Base-by-base conservation (phyloP, 2,329 filamentous ascomycete genomes). In the Lecanicillium sp. region DNA sequence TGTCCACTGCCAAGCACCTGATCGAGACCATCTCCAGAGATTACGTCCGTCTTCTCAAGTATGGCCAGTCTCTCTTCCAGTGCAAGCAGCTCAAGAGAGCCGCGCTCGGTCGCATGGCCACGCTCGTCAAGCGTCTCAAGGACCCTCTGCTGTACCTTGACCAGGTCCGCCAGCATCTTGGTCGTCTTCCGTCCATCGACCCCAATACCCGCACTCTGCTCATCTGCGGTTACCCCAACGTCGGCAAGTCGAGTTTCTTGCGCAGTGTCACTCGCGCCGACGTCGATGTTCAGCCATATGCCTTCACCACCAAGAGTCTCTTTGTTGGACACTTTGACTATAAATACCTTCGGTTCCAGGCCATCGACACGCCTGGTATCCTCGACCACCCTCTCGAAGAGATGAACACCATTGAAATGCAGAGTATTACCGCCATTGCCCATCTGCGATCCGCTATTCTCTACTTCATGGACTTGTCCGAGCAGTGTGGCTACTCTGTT, bases 361-460 rank as follows among this genome's bases (percentile, higher is more conserved):
- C 90, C 23, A 96, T 98, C 58, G 93, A 98, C 70, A 98, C 93
- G 10, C 91, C 91, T n/a, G 93, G 93, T 75, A 95, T 98, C 57
- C 74, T 98, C 52, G 93, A 98, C 60, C 93, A 98, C 66, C 90
- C 91, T 29, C 81, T 98, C 8, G 93, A 97, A 70, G 93, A 97
- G 73, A 98, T 97, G 93, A 95, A 96, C 72, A 97, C 93, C 3
- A 98, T 98, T 63, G 93, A 98, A 71, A 97, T 97, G 89, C 93
- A 97, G 75, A 68, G 87, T 53, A 96, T 98, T 58, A 97, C 91
- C 15, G 93, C 94, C 10, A 95, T 98, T 71, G 93, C 93, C 44
- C 94, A 98, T 74, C 76, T 98, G 63, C 82, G 91, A 60, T 94
- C 90, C 35, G 91, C 91, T 49, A 94, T 98, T 55, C 75, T 97